Conservation (phyloP, 495 filamentous ascomycete genomes). For the Penicillium paxilli region DNA sequence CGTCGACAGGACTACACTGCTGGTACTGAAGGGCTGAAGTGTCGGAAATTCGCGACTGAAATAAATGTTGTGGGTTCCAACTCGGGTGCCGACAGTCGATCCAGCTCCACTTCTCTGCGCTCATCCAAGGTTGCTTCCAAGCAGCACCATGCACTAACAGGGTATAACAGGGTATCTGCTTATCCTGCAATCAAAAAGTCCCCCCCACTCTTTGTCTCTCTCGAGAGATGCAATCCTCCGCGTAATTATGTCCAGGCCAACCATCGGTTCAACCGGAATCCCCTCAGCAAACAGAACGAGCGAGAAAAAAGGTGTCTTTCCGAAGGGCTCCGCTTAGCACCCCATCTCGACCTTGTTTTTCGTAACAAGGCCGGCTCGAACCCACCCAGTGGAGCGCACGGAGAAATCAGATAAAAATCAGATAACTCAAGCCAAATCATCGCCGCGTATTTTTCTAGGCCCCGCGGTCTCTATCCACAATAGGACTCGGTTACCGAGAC, state of each 20-base stretch:
- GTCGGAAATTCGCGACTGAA: neutral
- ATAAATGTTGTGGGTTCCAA: constrained; percentile 5
- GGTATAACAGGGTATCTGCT: neutral
- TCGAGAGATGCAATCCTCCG: too few relatives aligned
- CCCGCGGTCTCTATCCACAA: constrained; percentile 20
- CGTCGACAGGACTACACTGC: too few relatives aligned
- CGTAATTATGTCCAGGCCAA: too few relatives aligned
- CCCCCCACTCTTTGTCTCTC: neutral
- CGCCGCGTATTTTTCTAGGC: constrained; percentile 5
- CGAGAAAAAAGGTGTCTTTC: too few relatives aligned
- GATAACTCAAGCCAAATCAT: constrained; percentile 30
- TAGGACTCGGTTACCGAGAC: constrained; percentile 20
- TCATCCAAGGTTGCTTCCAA: neutral
- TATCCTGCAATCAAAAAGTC: constrained; percentile 1
- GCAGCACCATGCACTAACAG: neutral
- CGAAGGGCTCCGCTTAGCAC: neutral
- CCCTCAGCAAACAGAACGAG: neutral
- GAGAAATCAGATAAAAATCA: constrained; percentile 32
- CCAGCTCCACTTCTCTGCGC: constrained; percentile 3
- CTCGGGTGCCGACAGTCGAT: constrained; percentile 4
- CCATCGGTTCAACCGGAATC: neutral
- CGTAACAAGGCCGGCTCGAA: constrained; percentile 9
- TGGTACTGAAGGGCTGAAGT: neutral
- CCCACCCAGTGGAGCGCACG: constrained; percentile 24
- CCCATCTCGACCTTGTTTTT: neutral